phyloP scores from a whole-genome alignment of 2,329 filamentous ascomycete genomes.

The Pseudogymnoascus sp. region DNA sequence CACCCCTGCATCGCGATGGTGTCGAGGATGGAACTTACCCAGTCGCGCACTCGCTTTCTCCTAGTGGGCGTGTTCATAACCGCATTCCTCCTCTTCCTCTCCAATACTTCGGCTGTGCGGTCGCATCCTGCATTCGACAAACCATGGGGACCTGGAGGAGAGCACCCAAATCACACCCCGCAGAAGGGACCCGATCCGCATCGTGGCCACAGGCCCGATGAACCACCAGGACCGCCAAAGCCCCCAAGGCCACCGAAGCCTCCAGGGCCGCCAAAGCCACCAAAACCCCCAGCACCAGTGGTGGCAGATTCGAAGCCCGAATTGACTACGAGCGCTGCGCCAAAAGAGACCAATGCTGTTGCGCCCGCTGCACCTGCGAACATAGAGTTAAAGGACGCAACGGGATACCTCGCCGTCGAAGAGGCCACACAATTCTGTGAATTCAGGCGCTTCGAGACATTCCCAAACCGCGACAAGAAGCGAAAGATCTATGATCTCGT shows the following conservation, averaged over 20 bases:
- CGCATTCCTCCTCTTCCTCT: neutral
- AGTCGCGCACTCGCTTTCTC: neutral
- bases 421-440: slow-evolving; percentile 25
- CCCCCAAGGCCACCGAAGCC: neutral
- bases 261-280: neutral
- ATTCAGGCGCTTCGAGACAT: slow-evolving; percentile 30
- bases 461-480: slow-evolving; percentile 14
- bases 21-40: slow-evolving; percentile 1
- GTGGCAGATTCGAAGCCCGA: neutral
- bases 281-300: neutral
- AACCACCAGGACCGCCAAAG: neutral
- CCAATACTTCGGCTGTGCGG: neutral
- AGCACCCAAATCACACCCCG: neutral
- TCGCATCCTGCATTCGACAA: neutral
- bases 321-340: neutral
- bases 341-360: neutral
- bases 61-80: neutral
- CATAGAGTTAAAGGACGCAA: slow-evolving; percentile 9
- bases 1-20: neutral
- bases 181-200: neutral
- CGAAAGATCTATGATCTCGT: slow-evolving; percentile 54
- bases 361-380: neutral
- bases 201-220: neutral
- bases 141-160: neutral
- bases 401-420: neutral